These are phyloP conservation scores for Teratosphaeriaceae sp. DNA, from an alignment of 2,329 filamentous ascomycete genomes.

Conservation along the genomic window DNA sequence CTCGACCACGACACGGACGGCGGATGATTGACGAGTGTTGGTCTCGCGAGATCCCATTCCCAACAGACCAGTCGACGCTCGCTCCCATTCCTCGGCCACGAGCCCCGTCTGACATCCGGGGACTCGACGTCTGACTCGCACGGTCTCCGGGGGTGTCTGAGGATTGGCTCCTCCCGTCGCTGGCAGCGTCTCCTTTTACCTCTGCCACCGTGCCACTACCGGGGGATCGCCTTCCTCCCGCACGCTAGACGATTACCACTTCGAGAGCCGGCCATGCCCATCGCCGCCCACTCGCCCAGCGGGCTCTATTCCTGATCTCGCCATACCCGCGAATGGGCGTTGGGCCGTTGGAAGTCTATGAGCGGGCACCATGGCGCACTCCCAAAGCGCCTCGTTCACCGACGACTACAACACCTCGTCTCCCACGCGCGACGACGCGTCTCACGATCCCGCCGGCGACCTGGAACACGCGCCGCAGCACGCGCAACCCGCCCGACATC, in stretches of 20 bases:
- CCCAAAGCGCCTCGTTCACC: conserved; percentile 5
- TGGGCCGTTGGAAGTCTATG: conserved; percentile 1
- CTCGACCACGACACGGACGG: too few species aligned
- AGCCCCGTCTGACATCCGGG: not conserved
- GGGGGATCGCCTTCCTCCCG: not conserved
- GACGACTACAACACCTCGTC: conserved; percentile 10
- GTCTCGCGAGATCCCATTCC: too few species aligned
- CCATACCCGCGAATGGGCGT: not conserved
- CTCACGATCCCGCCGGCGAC: not conserved
- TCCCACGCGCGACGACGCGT: not conserved
- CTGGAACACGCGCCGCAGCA: conserved; percentile 2
- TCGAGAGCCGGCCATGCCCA: not conserved
- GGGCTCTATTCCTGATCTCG: not conserved
- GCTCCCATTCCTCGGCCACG: not conserved
- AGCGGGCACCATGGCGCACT: conserved; percentile 1
- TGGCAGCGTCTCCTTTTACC: not conserved
- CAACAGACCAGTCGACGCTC: too few species aligned
- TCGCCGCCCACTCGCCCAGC: not conserved
- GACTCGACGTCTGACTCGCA: not conserved
- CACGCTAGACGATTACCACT: not conserved
- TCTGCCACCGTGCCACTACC: not conserved
- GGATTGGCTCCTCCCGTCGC: not conserved
- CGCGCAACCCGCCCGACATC: conserved; percentile 11
- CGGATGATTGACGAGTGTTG: too few species aligned
- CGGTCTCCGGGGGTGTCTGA: too few species aligned